Conservation (phyloP, 352 stramenopile species). For the Globisporangium barbulae region DNA sequence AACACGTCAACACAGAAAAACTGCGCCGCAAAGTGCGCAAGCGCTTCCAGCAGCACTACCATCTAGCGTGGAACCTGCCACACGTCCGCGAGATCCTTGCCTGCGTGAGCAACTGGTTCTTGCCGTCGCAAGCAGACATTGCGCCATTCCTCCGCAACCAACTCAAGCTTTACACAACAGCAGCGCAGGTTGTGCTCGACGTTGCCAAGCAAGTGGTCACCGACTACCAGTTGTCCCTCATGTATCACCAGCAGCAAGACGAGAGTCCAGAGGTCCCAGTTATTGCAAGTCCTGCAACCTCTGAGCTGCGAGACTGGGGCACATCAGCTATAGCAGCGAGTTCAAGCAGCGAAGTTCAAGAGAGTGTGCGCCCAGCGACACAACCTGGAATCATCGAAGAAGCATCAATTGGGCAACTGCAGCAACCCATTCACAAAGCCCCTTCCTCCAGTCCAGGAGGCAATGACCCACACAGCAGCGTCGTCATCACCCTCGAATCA, state of each 20-base stretch:
- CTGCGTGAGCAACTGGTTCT: conserved; percentile 64
- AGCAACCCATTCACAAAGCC: background rate
- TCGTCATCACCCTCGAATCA: background rate
- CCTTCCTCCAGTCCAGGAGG: background rate
- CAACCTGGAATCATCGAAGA: background rate
- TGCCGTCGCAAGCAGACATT: conserved; percentile 51
- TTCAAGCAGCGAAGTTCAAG: background rate
- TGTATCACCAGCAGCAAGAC: conserved; percentile 16
- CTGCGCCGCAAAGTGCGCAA: conserved; percentile 40
- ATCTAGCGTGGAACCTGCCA: conserved; percentile 59
- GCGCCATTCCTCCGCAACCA: conserved; percentile 60
- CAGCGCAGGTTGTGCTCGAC: conserved; percentile 36
- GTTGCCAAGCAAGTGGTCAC: conserved; percentile 46
- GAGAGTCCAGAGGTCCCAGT: background rate
- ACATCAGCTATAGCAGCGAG: background rate
- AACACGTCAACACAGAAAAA: conserved; percentile 2
- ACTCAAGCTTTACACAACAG: conserved; percentile 21
- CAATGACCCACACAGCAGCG: background rate
- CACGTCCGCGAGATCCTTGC: conserved; percentile 58
- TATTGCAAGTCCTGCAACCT: background rate
- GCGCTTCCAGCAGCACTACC: conserved; percentile 75
- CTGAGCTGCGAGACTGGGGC: background rate
- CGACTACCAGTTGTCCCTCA: conserved; percentile 56
- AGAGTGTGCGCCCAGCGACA: background rate
- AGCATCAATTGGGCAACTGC: background rate